These are phyloP conservation scores for Calycina herbarum DNA, from an alignment of 2,329 filamentous ascomycete genomes.

Conservation along the genomic window DNA sequence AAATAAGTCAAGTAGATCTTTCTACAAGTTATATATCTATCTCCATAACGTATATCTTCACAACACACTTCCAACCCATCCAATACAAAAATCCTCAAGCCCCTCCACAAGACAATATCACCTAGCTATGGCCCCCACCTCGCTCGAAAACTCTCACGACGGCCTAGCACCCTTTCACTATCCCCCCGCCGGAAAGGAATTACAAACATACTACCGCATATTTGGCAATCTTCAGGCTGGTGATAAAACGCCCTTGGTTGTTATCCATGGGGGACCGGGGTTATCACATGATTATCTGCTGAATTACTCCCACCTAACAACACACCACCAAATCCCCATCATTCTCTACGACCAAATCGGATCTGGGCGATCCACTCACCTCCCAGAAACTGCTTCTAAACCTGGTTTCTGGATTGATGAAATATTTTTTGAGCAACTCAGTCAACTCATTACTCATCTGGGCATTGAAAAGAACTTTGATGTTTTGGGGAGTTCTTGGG, in stretches of 20 bases:
- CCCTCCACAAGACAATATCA: no score
- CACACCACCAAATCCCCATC: slow-evolving; percentile 43
- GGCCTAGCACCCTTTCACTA: slow-evolving; percentile 3
- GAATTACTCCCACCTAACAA: slow-evolving; percentile 42
- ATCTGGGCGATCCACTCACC: slow-evolving; percentile 48
- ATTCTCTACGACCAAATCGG: slow-evolving; percentile 57
- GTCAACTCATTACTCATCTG: no score
- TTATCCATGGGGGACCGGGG: slow-evolving; percentile 50
- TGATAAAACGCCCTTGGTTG: slow-evolving; percentile 25
- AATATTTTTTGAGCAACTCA: slow-evolving; percentile 47
- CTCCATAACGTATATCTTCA: background rate
- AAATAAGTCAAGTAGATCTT: background rate
- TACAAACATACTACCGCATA: slow-evolving; percentile 1
- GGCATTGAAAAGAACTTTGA: no score
- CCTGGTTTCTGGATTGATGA: slow-evolving; percentile 47
- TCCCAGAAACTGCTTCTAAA: slow-evolving; percentile 46
- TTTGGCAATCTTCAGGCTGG: background rate
- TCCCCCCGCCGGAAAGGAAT: background rate
- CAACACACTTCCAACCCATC: no score
- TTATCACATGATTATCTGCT: slow-evolving; percentile 45
- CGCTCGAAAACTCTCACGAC: background rate
- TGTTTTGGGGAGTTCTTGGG: slow-evolving; percentile 50
- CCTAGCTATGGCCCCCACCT: background rate
- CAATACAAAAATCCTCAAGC: no score
- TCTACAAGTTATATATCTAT: no score